These are phyloP conservation scores for Pichia cephalocereana DNA, from an alignment of 805 yeast species.

Conservation along the genomic window DNA sequence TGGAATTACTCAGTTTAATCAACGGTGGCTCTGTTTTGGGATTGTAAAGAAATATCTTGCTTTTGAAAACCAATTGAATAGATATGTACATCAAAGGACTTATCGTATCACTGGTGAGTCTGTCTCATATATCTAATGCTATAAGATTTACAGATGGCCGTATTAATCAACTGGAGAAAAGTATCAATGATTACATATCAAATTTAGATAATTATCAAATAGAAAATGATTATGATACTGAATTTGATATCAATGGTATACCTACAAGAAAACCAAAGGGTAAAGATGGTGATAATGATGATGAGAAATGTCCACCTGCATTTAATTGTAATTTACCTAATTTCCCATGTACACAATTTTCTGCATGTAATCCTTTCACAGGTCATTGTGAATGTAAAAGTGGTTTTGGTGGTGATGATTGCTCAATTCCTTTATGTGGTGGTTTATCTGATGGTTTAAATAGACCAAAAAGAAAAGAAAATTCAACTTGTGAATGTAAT, in stretches of 20 bases:
- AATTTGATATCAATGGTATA: not conserved
- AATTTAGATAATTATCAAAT: not conserved
- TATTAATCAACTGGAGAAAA: not conserved
- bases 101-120: not conserved
- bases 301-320: constrained; percentile 72
- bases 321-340: constrained; percentile 93
- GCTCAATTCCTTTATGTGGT: constrained; percentile 85
- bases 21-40: not conserved
- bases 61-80: not conserved
- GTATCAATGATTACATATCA: not conserved
- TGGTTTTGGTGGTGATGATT: constrained; percentile 93
- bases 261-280: not conserved
- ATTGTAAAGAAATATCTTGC: too few relatives aligned
- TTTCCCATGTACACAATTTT: constrained; percentile 83
- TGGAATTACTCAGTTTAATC: too few relatives aligned
- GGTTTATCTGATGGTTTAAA: constrained; percentile 52
- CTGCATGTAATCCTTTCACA: constrained; percentile 76
- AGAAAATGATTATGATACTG: not conserved
- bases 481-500: constrained; percentile 59
- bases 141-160: not conserved
- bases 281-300: not conserved
- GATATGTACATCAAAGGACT: not conserved
- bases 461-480: constrained; percentile 53
- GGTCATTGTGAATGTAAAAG: constrained; percentile 89
- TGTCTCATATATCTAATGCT: not conserved